A percentile compares a stretch with the other conserved stretches of the same genome.
Evolutionary conservation across 768 basidiomycete species (phyloP).

Genomic region (Suillus sp.): DNA sequence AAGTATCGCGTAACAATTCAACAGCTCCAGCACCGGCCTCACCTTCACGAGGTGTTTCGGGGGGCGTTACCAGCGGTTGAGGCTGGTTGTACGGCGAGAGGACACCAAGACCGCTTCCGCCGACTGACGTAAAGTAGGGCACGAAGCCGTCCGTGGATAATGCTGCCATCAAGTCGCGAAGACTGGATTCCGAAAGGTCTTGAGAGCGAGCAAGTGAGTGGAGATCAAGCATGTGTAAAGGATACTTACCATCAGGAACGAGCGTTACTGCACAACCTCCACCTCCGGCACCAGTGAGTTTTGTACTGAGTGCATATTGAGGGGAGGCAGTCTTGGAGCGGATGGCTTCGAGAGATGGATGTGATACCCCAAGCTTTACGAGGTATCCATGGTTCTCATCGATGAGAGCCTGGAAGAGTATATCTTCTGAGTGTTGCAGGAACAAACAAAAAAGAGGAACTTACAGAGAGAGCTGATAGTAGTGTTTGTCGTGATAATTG

Average conservation of each 20-base stretch:
- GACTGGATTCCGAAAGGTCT: conserved; percentile 70
- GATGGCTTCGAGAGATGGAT: conserved; percentile 83
- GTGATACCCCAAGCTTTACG: conserved; percentile 85
- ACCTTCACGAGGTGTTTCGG: conserved; percentile 23
- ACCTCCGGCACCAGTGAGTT: conserved; percentile 96
- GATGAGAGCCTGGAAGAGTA: conserved; percentile 63
- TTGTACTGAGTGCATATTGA: conserved; percentile 80
- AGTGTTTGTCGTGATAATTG: conserved; percentile 67
- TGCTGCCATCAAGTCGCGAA: conserved; percentile 58
- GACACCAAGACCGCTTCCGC: conserved; percentile 90
- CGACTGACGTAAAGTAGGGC: conserved; percentile 90
- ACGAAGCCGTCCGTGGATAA: conserved; percentile 61
- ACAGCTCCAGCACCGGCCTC: neutral
- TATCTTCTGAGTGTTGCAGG: conserved; percentile 1
- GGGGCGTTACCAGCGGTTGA: conserved; percentile 30
- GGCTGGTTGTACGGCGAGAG: conserved; percentile 61
- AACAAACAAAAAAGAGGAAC: conserved; percentile 34
- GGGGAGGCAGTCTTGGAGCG: conserved; percentile 62
- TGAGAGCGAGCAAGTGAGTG: conserved; percentile 10
- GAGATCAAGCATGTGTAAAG: conserved; percentile 5
- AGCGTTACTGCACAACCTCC: conserved; percentile 98
- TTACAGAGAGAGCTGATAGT: conserved; percentile 67
- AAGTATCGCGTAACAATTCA: conserved; percentile 22
- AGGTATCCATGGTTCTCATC: conserved; percentile 89
- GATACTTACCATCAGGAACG: conserved; percentile 81